Conservation (phyloP, 129 eudicot species). For the Glebionis coronaria region DNA sequence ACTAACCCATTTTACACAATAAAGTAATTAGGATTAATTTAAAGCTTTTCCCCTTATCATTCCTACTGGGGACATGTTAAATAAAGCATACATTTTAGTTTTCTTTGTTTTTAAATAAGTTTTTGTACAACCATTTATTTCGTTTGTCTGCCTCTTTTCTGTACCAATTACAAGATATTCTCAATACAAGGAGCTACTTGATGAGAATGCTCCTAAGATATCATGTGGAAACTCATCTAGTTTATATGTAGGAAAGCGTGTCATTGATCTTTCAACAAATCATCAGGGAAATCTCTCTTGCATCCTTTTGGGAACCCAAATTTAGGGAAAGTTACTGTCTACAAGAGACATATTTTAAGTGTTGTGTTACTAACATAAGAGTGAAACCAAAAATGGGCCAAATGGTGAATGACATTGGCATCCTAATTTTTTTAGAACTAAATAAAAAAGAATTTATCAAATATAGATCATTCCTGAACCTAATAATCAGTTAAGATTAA, state of each 20-base stretch:
- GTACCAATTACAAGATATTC: not conserved
- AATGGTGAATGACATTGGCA: not conserved
- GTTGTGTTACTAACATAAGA: too few species aligned
- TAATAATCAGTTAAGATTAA: not conserved
- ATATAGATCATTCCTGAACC: not conserved
- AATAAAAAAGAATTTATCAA: not conserved
- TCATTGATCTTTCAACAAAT: not conserved
- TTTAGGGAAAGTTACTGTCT: too few species aligned
- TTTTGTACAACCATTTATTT: not conserved
- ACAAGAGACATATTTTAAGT: too few species aligned
- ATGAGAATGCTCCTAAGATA: constrained; percentile 5
- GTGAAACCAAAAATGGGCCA: not conserved
- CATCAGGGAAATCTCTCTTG: too few species aligned
- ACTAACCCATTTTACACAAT: not conserved
- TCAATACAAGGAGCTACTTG: not conserved
- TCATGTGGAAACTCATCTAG: constrained; percentile 1
- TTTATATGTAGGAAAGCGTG: not conserved
- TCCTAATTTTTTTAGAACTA: not conserved
- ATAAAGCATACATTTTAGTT: not conserved
- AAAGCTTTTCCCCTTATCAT: not conserved
- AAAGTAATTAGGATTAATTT: not conserved
- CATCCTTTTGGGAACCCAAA: too few species aligned
- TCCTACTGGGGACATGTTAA: not conserved
- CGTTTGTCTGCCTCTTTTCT: not conserved
- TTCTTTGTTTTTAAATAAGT: not conserved